These are phyloP conservation scores for Parmelia sp. DNA, from an alignment of 495 filamentous ascomycete genomes.

Conservation along the genomic window DNA sequence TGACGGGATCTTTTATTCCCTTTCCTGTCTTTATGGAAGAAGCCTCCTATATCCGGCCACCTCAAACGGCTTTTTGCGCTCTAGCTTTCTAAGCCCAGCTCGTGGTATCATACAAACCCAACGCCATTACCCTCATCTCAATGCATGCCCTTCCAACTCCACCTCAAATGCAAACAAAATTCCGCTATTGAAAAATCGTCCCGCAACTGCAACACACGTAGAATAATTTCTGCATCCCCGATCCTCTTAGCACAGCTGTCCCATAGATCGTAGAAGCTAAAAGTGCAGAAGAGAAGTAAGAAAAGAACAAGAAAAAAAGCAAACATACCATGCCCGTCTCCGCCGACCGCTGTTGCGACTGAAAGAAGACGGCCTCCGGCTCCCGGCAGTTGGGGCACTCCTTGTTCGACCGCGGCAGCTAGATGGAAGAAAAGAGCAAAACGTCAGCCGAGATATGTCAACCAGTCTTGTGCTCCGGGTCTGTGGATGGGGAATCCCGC, in stretches of 20 bases:
- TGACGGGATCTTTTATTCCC: not conserved
- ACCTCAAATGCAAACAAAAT: not conserved
- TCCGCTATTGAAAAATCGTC: conserved; percentile 33
- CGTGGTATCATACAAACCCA: not conserved
- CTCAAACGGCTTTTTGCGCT: not conserved
- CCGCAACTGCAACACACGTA: conserved; percentile 93
- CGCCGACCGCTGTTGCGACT: conserved; percentile 91
- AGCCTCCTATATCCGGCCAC: not conserved
- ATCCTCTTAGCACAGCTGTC: not conserved
- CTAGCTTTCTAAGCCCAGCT: not conserved
- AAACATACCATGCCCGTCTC: conserved; percentile 93
- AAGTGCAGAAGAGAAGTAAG: conserved; percentile 6
- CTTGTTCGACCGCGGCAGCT: conserved; percentile 82
- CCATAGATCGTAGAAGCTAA: not conserved
- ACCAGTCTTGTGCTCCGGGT: conserved; percentile 12
- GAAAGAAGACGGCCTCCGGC: conserved; percentile 91
- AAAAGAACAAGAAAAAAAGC: conserved; percentile 11
- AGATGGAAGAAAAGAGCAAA: conserved; percentile 29
- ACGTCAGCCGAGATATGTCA: conserved; percentile 8
- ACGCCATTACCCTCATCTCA: not conserved
- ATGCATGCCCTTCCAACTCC: not conserved
- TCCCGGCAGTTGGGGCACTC: conserved; percentile 77
- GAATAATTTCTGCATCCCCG: conserved; percentile 73
- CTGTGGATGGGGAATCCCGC: not conserved
- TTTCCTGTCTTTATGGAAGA: not conserved